These are phyloP conservation scores for Didymella sp. DNA, from an alignment of 2,329 filamentous ascomycete genomes.

Conservation along the genomic window DNA sequence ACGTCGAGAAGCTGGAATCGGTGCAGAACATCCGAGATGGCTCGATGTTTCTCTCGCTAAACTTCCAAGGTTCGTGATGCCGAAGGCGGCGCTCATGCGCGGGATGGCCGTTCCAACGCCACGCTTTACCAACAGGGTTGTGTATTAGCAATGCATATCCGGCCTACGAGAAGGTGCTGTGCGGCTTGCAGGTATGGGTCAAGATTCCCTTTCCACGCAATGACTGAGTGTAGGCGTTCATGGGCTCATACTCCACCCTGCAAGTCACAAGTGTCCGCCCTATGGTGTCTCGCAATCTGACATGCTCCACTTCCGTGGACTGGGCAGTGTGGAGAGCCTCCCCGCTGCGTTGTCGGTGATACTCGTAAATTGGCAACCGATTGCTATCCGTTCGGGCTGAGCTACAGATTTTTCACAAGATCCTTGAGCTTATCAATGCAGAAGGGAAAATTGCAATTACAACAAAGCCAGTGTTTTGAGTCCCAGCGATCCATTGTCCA, in stretches of 20 bases:
- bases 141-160: not conserved
- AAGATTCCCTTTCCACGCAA: conserved; percentile 2
- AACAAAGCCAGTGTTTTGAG: not conserved
- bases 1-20: not conserved
- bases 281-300: conserved; percentile 6
- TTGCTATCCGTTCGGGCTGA: conserved; percentile 13
- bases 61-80: not conserved
- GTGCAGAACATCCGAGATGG: not conserved
- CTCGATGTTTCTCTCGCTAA: not conserved
- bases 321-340: conserved; percentile 13
- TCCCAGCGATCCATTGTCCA: not conserved
- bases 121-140: not conserved
- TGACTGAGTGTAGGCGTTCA: conserved; percentile 6
- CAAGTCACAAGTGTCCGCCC: conserved; percentile 1
- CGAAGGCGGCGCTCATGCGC: not conserved
- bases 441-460: not conserved
- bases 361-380: conserved; percentile 19
- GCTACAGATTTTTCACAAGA: conserved; percentile 5
- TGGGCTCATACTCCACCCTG: conserved; percentile 17
- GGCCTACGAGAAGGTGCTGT: not conserved
- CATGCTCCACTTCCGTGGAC: conserved; percentile 14
- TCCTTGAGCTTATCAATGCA: conserved; percentile 2
- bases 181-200: not conserved
- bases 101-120: not conserved
- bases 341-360: conserved; percentile 24